Base-by-base conservation (phyloP, 371 early-diverging fungal species). In the Syncephalastrum monosporum region DNA sequence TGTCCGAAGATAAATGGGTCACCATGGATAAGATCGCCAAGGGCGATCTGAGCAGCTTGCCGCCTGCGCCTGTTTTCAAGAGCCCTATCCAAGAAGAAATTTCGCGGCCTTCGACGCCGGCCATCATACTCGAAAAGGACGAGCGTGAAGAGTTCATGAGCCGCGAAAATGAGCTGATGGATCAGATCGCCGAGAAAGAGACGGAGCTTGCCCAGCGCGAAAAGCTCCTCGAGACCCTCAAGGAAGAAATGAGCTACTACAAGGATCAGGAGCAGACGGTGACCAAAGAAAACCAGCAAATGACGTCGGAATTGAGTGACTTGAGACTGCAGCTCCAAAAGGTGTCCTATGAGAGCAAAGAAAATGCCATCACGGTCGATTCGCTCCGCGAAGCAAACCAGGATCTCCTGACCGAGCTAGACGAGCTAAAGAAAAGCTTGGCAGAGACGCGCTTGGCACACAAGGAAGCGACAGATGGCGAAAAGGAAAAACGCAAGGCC, bases 161-260 rank as follows among this genome's bases (percentile, higher is more conserved):
- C 57, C 87, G 97, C 43, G 97, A 98, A 71, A 96, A 94, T 69
- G 96, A 96, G 64, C 79, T 97, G 49, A 85, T 85, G 64, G 95
- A 97, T 64, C 88, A 91, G 59, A 74, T 97, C 42, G 86, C 91
- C 2, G 94, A 96, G 60, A 95, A 93, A 67, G 93, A 92, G 63
- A 72, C 82, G 5, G 86, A 85, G 56, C 60, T 92, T 25, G 77
- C 80, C 45, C 61, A 75, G 12, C 74, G 81, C 49, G 76, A 82
- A 61, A 82, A 84, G 57, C 52, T 82, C 19, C 59, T 85, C 46
- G 85, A 83, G 14, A 63, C 79, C 7, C 68, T 86, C 54, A 82
- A 77, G 65, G 89, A 89, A 50, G 92, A 92, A 64, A 72, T 91
- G 44, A 62, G 57, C 7, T 48, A 63, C 70, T 23, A 88, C 62